These are phyloP conservation scores for Thymus mandschuricus DNA, from an alignment of 257 asterid species.

Conservation along the genomic window DNA sequence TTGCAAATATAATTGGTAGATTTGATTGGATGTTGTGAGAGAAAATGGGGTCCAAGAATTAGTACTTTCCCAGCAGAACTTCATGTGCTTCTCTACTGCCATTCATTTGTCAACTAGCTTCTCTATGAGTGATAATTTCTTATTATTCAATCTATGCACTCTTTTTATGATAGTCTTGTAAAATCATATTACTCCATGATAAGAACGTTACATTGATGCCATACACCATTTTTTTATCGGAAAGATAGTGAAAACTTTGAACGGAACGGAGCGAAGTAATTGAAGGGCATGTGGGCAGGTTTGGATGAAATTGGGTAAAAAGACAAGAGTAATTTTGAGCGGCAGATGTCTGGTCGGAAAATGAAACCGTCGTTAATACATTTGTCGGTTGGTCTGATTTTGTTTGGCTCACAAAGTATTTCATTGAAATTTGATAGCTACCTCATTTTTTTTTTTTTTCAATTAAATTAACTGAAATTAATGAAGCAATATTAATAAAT, in stretches of 20 bases:
- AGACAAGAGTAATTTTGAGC: neutral
- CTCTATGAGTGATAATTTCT: no score
- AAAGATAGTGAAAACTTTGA: no score
- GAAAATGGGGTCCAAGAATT: neutral
- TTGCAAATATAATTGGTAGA: neutral
- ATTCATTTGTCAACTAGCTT: no score
- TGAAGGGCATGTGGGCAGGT: neutral
- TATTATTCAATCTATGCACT: no score
- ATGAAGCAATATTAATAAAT: neutral
- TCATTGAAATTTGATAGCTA: neutral
- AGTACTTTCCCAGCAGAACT: neutral
- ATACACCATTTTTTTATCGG: no score
- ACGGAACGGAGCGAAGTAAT: neutral
- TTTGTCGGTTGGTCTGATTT: slow-evolving; percentile 11
- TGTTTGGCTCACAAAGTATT: neutral
- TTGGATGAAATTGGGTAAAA: slow-evolving; percentile 2
- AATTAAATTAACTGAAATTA: neutral
- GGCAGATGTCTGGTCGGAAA: slow-evolving; percentile 1
- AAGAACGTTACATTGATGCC: no score
- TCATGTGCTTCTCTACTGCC: no score
- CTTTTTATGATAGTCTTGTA: no score
- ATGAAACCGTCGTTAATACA: neutral
- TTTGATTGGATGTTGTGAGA: neutral
- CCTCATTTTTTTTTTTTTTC: neutral
- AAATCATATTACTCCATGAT: no score